Percentiles rank a stretch among this genome's conserved stretches.
Evolutionary conservation across 441 rosid genomes (phyloP).

Genomic region (Erysimum cheiri): DNA sequence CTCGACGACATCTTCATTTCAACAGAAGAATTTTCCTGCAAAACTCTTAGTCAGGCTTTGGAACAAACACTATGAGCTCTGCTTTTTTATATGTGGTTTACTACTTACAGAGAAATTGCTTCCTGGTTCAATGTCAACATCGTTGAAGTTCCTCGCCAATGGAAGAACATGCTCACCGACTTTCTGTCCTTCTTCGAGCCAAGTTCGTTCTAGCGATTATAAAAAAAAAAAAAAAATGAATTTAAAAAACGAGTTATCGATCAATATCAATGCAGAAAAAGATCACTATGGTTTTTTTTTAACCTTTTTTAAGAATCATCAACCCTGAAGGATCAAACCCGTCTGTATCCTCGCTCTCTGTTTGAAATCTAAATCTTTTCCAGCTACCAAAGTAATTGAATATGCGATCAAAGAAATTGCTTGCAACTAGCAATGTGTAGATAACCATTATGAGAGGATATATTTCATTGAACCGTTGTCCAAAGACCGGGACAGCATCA

Average conservation of each 20-base stretch:
- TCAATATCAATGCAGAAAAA: not conserved
- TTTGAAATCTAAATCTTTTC: constrained; percentile 85
- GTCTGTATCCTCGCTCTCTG: constrained; percentile 82
- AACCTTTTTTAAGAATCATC: constrained; percentile 90
- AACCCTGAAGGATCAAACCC: constrained; percentile 96
- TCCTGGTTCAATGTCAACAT: constrained; percentile 72
- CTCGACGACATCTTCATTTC: constrained; percentile 69
- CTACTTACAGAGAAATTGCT: constrained; percentile 56
- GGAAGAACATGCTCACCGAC: constrained; percentile 96
- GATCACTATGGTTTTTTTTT: not conserved
- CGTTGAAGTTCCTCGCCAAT: constrained; percentile 83
- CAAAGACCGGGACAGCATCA: constrained; percentile 82
- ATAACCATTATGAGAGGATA: constrained; percentile 98
- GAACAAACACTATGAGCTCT: not conserved
- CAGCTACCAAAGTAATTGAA: constrained; percentile 93
- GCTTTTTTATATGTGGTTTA: constrained; percentile 6
- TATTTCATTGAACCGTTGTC: constrained; percentile 82
- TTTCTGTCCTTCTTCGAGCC: constrained; percentile 88
- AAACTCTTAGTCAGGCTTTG: constrained; percentile 15
- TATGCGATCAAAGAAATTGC: constrained; percentile 92
- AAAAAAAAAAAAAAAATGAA: not conserved
- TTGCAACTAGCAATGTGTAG: constrained; percentile 87
- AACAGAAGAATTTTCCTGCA: constrained; percentile 66
- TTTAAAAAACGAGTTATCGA: not conserved
- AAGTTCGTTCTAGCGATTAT: constrained; percentile 68